Conservation (phyloP, 2,329 filamentous ascomycete species). For the Aspergillus sp. region DNA sequence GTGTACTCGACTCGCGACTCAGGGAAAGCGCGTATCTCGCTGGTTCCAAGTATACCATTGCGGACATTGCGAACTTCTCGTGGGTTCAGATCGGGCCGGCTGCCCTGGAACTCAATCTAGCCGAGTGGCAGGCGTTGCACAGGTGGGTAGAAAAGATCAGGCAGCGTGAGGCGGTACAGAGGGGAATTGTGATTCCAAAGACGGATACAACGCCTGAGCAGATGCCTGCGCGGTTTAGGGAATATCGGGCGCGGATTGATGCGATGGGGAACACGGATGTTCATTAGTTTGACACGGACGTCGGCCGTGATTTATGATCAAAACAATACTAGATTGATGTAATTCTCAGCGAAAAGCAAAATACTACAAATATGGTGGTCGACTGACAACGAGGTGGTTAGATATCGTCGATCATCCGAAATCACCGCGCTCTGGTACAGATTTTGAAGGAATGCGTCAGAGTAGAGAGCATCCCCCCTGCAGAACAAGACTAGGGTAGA, state of each 20-base stretch:
- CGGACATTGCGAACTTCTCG: constrained; percentile 51
- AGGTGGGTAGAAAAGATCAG: constrained; percentile 37
- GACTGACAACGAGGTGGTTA: too few relatives aligned
- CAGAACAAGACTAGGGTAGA: too few relatives aligned
- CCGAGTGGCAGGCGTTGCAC: constrained; percentile 37
- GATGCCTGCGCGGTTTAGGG: neutral
- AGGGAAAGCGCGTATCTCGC: constrained; percentile 49
- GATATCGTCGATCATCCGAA: too few relatives aligned
- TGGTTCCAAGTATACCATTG: constrained; percentile 53
- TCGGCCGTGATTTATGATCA: too few relatives aligned
- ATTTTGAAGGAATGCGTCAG: too few relatives aligned
- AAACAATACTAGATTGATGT: too few relatives aligned
- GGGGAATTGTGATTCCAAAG: constrained; percentile 15
- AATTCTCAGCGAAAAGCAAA: too few relatives aligned
- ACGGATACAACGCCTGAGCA: neutral
- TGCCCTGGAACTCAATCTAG: constrained; percentile 35
- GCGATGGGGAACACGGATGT: neutral
- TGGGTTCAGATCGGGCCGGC: constrained; percentile 43
- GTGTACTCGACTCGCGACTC: constrained; percentile 51
- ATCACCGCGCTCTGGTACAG: too few relatives aligned
- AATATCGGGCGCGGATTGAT: neutral
- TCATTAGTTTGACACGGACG: neutral
- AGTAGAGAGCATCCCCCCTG: too few relatives aligned
- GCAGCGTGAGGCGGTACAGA: constrained; percentile 35
- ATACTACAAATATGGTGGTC: too few relatives aligned